Evolutionary conservation across 768 basidiomycete genomes (phyloP).

Genomic region (Mycena galopus): DNA sequence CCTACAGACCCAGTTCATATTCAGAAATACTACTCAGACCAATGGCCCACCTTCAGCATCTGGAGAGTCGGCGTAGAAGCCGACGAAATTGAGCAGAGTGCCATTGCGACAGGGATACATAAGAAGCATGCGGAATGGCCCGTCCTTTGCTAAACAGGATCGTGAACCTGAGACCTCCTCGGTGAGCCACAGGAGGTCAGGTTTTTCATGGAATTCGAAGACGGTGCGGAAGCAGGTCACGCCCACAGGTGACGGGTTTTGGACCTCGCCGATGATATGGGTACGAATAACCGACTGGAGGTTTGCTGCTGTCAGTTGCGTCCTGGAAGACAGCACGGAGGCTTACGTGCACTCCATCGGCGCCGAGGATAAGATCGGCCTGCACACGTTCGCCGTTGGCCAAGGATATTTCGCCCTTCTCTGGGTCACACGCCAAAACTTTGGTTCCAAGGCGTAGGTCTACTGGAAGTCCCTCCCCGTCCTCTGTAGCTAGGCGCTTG

Average conservation of each 20-base stretch:
- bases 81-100: constrained; percentile 25
- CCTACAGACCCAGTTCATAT: not conserved
- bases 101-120: constrained; percentile 6
- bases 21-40: not conserved
- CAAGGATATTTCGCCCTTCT: not conserved
- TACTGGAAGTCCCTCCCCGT: not conserved
- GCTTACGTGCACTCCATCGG: not conserved
- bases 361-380: not conserved
- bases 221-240: constrained; percentile 27
- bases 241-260: not conserved
- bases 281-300: constrained; percentile 1
- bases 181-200: constrained; percentile 25
- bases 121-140: constrained; percentile 17
- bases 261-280: no score
- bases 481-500: not conserved
- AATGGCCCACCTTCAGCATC: not conserved
- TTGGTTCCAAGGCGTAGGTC: no score
- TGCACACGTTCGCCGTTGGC: not conserved
- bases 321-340: not conserved
- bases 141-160: not conserved
- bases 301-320: not conserved
- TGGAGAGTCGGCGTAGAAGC: constrained; percentile 1
- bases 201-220: constrained; percentile 7
- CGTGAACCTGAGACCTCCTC: constrained; percentile 18
- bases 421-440: not conserved